Conservation (phyloP, 2,329 filamentous ascomycete genomes). For the Penicillium sp. region DNA sequence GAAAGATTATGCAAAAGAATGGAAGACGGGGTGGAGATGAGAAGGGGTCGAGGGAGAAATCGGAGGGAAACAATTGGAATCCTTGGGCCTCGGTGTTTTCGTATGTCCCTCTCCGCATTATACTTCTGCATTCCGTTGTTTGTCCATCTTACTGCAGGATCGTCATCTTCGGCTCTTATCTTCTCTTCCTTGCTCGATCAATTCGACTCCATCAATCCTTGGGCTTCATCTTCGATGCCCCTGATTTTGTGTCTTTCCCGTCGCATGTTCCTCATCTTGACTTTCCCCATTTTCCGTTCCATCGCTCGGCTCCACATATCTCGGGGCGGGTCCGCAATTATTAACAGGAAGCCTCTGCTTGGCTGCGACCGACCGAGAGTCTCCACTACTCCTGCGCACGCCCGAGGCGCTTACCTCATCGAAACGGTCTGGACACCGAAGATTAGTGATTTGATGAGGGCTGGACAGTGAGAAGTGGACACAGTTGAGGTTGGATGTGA, state of each 20-base stretch:
- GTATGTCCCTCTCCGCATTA: not conserved
- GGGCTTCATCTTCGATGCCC: not conserved
- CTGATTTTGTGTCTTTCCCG: not conserved
- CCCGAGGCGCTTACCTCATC: not conserved
- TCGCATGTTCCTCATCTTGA: not conserved
- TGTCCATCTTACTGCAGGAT: not conserved
- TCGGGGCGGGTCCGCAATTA: constrained; percentile 17
- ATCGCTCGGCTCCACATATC: constrained; percentile 6
- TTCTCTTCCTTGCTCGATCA: not conserved
- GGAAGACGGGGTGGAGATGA: not conserved
- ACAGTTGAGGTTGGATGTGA: not conserved
- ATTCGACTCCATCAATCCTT: not conserved
- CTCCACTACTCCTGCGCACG: not conserved
- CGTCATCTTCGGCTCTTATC: not conserved
- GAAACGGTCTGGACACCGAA: not conserved
- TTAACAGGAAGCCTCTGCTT: constrained; percentile 26
- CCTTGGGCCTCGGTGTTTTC: not conserved
- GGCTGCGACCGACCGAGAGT: constrained; percentile 7
- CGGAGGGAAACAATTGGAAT: constrained; percentile 5
- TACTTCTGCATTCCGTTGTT: not conserved
- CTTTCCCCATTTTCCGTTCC: not conserved
- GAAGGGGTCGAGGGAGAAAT: constrained; percentile 10
- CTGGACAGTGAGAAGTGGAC: not conserved
- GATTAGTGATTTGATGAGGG: not conserved
- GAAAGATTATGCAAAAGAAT: not conserved